Percentiles rank a stretch among this genome's conserved stretches.
These are phyloP conservation scores for Lizonia empirigonia DNA, from an alignment of 2,329 filamentous ascomycete genomes.

Conservation along the genomic window DNA sequence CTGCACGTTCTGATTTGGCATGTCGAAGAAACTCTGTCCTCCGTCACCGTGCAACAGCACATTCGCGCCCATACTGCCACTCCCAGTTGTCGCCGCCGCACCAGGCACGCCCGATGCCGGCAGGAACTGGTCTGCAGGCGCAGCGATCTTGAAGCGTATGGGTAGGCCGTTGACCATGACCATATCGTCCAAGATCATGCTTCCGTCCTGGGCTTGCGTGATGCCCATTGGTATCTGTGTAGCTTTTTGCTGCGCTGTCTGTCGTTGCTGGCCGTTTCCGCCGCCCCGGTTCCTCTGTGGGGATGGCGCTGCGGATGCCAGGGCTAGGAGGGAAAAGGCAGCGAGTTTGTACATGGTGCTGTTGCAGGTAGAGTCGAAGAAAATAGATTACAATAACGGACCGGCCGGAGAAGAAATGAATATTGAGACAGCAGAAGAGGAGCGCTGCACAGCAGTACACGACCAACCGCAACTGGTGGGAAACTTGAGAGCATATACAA, in stretches of 20 bases:
- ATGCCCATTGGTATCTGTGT: conserved; percentile 44
- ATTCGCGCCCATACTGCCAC: conserved; percentile 55
- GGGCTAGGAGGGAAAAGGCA: conserved; percentile 25
- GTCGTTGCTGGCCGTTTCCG: conserved; percentile 22
- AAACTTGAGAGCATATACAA: conserved; percentile 6
- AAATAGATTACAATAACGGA: conserved; percentile 23
- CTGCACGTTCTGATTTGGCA: conserved; percentile 61
- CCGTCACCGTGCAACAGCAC: conserved; percentile 66
- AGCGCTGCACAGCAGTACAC: conserved; percentile 11
- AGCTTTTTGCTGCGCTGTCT: conserved; percentile 44
- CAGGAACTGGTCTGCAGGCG: conserved; percentile 61
- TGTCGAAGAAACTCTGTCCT: conserved; percentile 64
- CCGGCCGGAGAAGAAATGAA: conserved; percentile 29
- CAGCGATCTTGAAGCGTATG: conserved; percentile 63
- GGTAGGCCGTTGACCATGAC: conserved; percentile 60
- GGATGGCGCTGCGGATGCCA: conserved; percentile 25
- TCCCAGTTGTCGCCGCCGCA: conserved; percentile 44
- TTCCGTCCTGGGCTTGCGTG: conserved; percentile 59
- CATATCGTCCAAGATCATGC: conserved; percentile 61
- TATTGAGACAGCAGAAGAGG: conserved; percentile 4
- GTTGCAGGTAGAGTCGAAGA: background rate
- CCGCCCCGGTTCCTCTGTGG: conserved; percentile 32
- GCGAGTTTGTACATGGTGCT: conserved; percentile 27
- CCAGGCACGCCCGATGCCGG: conserved; percentile 57
- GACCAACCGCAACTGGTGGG: conserved; percentile 9